Conservation (phyloP, 495 filamentous ascomycete species). For the Tuber brumale region DNA sequence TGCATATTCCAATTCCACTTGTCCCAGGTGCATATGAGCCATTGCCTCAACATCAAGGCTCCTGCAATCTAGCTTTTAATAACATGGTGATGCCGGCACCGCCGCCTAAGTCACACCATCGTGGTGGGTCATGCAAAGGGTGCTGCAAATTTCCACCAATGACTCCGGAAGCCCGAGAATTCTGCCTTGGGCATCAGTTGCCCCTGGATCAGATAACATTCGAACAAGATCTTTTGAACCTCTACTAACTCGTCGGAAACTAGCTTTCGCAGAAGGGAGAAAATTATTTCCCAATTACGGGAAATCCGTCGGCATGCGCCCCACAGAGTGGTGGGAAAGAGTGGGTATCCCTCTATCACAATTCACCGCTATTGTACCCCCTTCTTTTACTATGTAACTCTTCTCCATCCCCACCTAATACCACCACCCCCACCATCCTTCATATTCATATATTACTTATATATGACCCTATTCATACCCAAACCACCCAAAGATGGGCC, state of each 20-base stretch:
- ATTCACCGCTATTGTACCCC: background rate
- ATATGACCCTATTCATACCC: background rate
- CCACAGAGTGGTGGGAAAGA: constrained; percentile 65
- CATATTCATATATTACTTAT: background rate
- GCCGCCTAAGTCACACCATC: background rate
- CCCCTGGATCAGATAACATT: background rate
- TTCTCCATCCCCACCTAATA: background rate
- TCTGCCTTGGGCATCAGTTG: background rate
- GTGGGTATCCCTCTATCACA: constrained; percentile 42
- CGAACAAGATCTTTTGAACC: background rate
- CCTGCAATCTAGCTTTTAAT: background rate
- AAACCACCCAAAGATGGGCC: background rate
- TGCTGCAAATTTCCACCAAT: background rate
- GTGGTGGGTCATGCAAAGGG: background rate
- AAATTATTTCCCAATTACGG: constrained; percentile 63
- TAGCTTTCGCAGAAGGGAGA: constrained; percentile 51
- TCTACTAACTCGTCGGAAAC: constrained; percentile 5
- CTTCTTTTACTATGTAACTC: background rate
- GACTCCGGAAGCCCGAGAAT: background rate
- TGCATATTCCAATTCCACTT: background rate
- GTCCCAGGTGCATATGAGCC: background rate
- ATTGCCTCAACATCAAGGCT: background rate
- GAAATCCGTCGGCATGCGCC: constrained; percentile 50
- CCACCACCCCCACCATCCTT: background rate
- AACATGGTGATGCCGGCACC: background rate